These are phyloP conservation scores for Mycosarcoma mackinlayi DNA, from an alignment of 1,284 basidiomycete species.

Conservation along the genomic window DNA sequence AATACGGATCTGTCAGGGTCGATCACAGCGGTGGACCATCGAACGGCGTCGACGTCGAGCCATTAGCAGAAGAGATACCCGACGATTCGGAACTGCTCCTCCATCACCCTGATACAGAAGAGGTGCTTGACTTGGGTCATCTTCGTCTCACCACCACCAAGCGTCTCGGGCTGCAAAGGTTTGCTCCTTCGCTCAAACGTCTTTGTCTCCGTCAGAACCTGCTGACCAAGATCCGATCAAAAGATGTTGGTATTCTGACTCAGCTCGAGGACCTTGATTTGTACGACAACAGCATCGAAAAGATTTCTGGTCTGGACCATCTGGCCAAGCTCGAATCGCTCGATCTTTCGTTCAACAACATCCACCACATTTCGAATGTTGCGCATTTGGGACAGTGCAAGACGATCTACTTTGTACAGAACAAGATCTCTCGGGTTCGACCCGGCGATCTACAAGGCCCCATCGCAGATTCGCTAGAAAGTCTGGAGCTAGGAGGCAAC, in stretches of 20 bases:
- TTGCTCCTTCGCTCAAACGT: conserved; percentile 77
- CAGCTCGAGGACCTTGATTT: conserved; percentile 88
- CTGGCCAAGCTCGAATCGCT: conserved; percentile 80
- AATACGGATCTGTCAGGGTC: conserved; percentile 40
- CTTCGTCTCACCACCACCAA: conserved; percentile 77
- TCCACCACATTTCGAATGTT: conserved; percentile 73
- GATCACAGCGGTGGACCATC: conserved; percentile 20
- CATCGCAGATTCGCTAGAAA: conserved; percentile 76
- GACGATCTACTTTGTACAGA: conserved; percentile 94
- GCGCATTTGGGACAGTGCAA: conserved; percentile 73
- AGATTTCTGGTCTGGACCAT: conserved; percentile 52
- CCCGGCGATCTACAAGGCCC: conserved; percentile 74
- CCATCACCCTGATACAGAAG: conserved; percentile 52
- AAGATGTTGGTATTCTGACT: conserved; percentile 71
- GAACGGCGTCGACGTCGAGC: conserved; percentile 5
- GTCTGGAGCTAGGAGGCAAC: conserved; percentile 93
- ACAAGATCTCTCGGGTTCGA: conserved; percentile 84
- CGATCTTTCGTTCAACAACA: conserved; percentile 94
- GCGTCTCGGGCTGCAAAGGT: conserved; percentile 75
- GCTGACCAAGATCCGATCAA: conserved; percentile 76
- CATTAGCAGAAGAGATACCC: conserved; percentile 33
- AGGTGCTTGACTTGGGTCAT: conserved; percentile 83
- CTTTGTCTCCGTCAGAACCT: conserved; percentile 91
- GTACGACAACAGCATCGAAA: conserved; percentile 88
- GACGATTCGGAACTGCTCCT: conserved; percentile 54